These are phyloP conservation scores for Monilinia aucupariae DNA, from an alignment of 2,329 filamentous ascomycete species.

Conservation along the genomic window DNA sequence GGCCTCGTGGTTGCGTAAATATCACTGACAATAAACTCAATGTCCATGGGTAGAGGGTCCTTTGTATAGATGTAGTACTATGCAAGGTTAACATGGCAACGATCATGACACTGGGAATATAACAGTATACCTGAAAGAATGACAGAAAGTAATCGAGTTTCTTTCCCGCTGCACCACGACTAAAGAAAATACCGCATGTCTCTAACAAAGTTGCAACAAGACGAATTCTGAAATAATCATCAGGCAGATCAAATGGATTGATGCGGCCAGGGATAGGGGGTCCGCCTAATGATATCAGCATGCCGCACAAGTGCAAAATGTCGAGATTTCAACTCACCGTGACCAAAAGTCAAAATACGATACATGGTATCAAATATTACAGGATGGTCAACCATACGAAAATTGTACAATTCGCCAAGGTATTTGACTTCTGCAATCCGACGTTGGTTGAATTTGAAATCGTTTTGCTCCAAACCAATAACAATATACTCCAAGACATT, in stretches of 20 bases:
- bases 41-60: constrained; percentile 85
- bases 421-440: constrained; percentile 95
- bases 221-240: constrained; percentile 94
- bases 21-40: constrained; percentile 94
- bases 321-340: constrained; percentile 41
- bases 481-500: constrained; percentile 83
- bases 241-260: constrained; percentile 76
- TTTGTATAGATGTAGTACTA: constrained; percentile 90
- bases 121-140: constrained; percentile 68
- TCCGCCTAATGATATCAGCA: constrained; percentile 49
- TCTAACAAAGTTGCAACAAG: constrained; percentile 85
- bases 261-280: constrained; percentile 72
- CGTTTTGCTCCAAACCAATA: constrained; percentile 86
- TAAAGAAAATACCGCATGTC: constrained; percentile 94
- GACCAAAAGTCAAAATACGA: constrained; percentile 87
- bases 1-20: constrained; percentile 79
- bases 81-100: constrained; percentile 35
- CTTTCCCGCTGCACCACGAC: constrained; percentile 87
- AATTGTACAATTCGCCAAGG: constrained; percentile 93
- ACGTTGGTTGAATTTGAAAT: constrained; percentile 95
- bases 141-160: constrained; percentile 96
- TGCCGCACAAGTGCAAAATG: not conserved
- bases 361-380: constrained; percentile 95
- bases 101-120: constrained; percentile 20
- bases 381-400: constrained; percentile 90